Base-by-base conservation (phyloP, 371 early-diverging fungal genomes). In the Mycotypha africana region DNA sequence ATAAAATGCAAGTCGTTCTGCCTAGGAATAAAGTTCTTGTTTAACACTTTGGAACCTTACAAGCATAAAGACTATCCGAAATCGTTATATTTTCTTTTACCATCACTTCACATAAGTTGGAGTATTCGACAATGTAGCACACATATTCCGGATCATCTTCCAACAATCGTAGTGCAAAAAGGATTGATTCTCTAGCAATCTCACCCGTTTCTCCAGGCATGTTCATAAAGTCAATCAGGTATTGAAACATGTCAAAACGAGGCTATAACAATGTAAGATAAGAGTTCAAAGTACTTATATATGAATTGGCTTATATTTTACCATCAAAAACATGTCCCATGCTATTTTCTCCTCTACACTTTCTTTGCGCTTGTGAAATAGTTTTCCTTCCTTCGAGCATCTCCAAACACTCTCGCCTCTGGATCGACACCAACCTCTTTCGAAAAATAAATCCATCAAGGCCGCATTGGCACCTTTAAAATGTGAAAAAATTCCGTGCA, bases 121-220 rank as follows among this genome's bases (percentile, higher is more conserved):
- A 74, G 30, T 74, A 74, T 47, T 74, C 74, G 2, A 74, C 66
- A 12, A 74, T 62, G 36, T 74, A 74, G 31, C 70, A 70, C 0
- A 70, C 70, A 41, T 70, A 74, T 52, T 74, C 74, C 1, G 74
- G 74, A 35, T 74, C 74, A n/a, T 64, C 69, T 22, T 70, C 67
- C 45, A 74, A 43, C 17, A 74, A 39, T 26, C 70, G 35, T 24
- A 74, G 42, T 4, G 74, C 74, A 56, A 74, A 70, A 5, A 74
- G 34, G 6, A 74, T 65, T 4, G 74, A 68, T 28, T 74, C 74
- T 25, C 74, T 45, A 25, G 74, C 74, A 40, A 70, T 74, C 45
- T 74, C 70, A 34, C 74, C 70, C 3, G 74, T 74, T 56, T 74
- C 74, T 12, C 74, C 74, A 9, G 74, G 74, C 21, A 74, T 65